Percentiles rank a stretch among this genome's conserved stretches.
Evolutionary conservation across 805 yeast species (phyloP).

Genomic region (Scheffersomyces amazonensis): DNA sequence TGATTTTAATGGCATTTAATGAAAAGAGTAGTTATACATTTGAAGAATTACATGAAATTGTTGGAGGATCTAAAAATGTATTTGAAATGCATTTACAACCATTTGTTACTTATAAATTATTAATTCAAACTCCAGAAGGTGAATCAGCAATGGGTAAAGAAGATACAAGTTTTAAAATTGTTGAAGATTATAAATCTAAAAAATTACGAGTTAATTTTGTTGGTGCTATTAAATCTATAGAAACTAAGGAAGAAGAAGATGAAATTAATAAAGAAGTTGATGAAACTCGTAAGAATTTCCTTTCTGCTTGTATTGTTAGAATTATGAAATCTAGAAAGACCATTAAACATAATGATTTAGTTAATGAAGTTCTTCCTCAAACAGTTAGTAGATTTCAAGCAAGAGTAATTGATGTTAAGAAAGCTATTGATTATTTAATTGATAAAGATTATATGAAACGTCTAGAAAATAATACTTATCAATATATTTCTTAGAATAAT

Average conservation of each 20-base stretch:
- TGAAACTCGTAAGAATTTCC: conserved; percentile 79
- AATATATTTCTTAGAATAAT: conserved; percentile 79
- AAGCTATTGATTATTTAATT: conserved; percentile 78
- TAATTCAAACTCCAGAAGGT: conserved; percentile 65
- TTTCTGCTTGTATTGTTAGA: conserved; percentile 92
- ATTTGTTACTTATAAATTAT: conserved; percentile 71
- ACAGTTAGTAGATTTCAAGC: conserved; percentile 83
- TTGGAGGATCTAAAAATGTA: conserved; percentile 63
- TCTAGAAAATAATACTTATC: conserved; percentile 69
- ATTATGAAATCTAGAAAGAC: conserved; percentile 92
- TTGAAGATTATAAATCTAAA: conserved; percentile 80
- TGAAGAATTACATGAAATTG: conserved; percentile 58
- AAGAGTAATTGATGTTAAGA: conserved; percentile 79
- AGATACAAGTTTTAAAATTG: conserved; percentile 64
- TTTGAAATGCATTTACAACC: conserved; percentile 79
- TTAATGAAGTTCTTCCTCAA: conserved; percentile 86
- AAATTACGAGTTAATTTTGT: conserved; percentile 79
- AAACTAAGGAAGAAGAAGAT: conserved; percentile 59
- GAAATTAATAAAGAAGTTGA: conserved; percentile 79
- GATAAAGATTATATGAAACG: conserved; percentile 85
- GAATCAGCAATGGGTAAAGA: conserved; percentile 43
- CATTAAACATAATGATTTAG: conserved; percentile 72
- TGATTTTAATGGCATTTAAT: conserved; percentile 83
- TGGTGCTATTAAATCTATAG: conserved; percentile 57
- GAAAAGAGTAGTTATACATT: conserved; percentile 58